Evolutionary conservation across 257 asterid species (phyloP), one percentile per base, ranked within the genome.

Genomic region (Catharanthus roseus): DNA sequence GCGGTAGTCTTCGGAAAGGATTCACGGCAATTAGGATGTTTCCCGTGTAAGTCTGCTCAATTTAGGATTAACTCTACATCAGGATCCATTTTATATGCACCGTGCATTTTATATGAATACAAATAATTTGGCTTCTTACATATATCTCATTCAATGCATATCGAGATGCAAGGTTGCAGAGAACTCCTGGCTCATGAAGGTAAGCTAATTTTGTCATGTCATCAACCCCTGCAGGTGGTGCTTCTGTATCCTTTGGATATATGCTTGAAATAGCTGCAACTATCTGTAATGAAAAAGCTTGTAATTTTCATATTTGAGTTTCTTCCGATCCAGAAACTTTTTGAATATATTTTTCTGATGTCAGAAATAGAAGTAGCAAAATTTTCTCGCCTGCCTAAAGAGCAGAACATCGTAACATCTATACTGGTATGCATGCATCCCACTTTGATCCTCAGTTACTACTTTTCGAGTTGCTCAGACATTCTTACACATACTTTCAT

Each of bases 161-260:
- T 47, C 97, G 87, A 28, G 88, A 84, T 28, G 85, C 87, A 71
- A 92, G 96, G 83, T 92, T 89, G 85, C 60, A 56, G 3, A 92
- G 78, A 57, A 92, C 97, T 72, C 96, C 97, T 15, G 97, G 96
- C 80, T 92, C 96, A 34, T 92, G 97, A 74, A 89, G 96, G 85
- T 92, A 92, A 75, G 97, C 97, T 73, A 92, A 82, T 81, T 92
- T 92, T 79, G 97, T 89, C 97, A 92, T 92, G 76, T 92, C 97
- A 81, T 92, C 97, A 29, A 92, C 97, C 71, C 97, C 96, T 16
- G 96, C 88, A 66, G 93, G 96, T 49, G 97, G 96, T 54, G 96
- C 96, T 75, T 92, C 97, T 1, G 84, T 84, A 68, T 89, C 97
- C 79, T 92, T 92, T n/a, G 97, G 97, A 77, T 89, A 88, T 84